Percentiles rank a stretch among this genome's conserved stretches.
Evolutionary conservation across 2,329 filamentous ascomycete genomes (phyloP).

Genomic region (Metarhizium robertsii): DNA sequence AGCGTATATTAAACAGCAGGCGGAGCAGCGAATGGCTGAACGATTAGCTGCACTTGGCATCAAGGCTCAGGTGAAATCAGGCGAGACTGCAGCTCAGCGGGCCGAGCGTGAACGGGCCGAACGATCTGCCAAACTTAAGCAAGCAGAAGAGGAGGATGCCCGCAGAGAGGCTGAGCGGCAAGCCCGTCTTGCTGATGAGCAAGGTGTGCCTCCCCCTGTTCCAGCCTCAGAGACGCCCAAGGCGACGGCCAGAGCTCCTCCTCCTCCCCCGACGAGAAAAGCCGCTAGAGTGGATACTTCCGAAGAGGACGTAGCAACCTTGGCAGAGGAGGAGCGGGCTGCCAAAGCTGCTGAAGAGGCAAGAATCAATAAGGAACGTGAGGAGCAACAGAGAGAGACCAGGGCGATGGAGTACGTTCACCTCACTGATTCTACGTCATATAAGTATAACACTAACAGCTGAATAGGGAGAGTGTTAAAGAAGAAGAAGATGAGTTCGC

Average conservation of each 20-base stretch:
- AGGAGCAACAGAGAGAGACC: slow-evolving; percentile 64
- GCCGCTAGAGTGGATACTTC: slow-evolving; percentile 47
- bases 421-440: not conserved
- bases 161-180: slow-evolving; percentile 82
- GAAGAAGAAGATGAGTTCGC: slow-evolving; percentile 73
- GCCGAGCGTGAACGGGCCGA: slow-evolving; percentile 83
- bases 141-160: slow-evolving; percentile 91
- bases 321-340: slow-evolving; percentile 46
- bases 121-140: slow-evolving; percentile 73
- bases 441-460: slow-evolving; percentile 16
- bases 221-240: slow-evolving; percentile 41
- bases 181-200: slow-evolving; percentile 71
- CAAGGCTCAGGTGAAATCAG: slow-evolving; percentile 68
- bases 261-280: slow-evolving; percentile 75
- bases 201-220: slow-evolving; percentile 50
- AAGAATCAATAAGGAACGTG: slow-evolving; percentile 60
- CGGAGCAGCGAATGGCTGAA: slow-evolving; percentile 94
- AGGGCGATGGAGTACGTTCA: slow-evolving; percentile 71
- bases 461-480: slow-evolving; percentile 58
- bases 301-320: slow-evolving; percentile 44
- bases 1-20: slow-evolving; percentile 94
- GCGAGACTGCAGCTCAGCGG: slow-evolving; percentile 74
- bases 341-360: slow-evolving; percentile 56
- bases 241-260: slow-evolving; percentile 51
- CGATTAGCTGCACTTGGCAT: slow-evolving; percentile 88